These are phyloP conservation scores for Ophiostoma ulmi DNA, from an alignment of 2,329 filamentous ascomycete species.

Conservation along the genomic window DNA sequence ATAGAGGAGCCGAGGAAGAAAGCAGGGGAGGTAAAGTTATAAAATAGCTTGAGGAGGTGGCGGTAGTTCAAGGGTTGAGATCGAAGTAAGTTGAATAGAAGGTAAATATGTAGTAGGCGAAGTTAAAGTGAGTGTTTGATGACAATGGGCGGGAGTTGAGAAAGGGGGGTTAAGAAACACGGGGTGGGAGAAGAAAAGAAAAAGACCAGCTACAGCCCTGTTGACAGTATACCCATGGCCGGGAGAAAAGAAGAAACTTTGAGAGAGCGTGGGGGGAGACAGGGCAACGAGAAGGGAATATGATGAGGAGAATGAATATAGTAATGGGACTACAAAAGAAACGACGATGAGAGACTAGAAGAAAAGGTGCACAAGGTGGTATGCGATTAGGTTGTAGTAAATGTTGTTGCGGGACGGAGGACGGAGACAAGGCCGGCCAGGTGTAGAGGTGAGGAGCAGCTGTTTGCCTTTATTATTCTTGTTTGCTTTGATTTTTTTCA, in stretches of 20 bases:
- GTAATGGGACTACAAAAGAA: neutral
- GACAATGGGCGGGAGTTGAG: neutral
- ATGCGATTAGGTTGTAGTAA: neutral
- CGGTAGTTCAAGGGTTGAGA: neutral
- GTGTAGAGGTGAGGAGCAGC: conserved; percentile 1
- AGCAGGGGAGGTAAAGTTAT: neutral
- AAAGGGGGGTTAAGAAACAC: neutral
- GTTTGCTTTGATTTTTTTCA: neutral
- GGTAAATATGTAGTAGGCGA: neutral
- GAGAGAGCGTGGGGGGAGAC: neutral
- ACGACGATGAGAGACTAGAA: neutral
- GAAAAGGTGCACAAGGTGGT: neutral
- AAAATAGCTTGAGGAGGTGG: neutral
- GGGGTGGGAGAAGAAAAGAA: neutral
- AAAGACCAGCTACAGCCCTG: conserved; percentile 14
- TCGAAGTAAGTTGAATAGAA: neutral
- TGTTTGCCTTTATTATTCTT: neutral
- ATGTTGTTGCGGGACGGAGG: neutral
- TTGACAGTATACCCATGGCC: conserved; percentile 16
- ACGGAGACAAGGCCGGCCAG: neutral
- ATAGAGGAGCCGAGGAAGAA: neutral
- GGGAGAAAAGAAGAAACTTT: neutral
- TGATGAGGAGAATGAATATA: neutral
- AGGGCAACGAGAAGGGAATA: neutral
- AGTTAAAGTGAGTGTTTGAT: neutral